These are phyloP conservation scores for Vigna mungo DNA, from an alignment of 306 rosid species.

Conservation along the genomic window DNA sequence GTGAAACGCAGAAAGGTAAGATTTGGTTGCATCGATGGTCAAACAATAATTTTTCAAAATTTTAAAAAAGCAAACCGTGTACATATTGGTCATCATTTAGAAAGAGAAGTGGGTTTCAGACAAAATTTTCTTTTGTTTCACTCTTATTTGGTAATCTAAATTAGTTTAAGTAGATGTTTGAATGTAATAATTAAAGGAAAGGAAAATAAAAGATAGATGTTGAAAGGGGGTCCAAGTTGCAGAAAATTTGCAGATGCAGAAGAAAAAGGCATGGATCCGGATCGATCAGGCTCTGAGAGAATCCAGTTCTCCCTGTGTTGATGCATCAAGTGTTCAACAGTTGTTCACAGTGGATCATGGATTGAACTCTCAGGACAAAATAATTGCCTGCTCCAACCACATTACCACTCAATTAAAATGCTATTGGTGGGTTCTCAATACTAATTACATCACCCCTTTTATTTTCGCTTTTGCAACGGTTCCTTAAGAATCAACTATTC, in stretches of 20 bases:
- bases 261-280: conserved; percentile 39
- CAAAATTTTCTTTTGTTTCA: background rate
- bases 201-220: background rate
- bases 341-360: conserved; percentile 25
- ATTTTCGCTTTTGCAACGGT: conserved; percentile 43
- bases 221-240: conserved; percentile 41
- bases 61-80: background rate
- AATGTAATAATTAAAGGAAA: background rate
- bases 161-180: background rate
- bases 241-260: conserved; percentile 17
- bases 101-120: background rate
- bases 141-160: too few relatives aligned
- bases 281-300: conserved; percentile 1
- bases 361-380: conserved; percentile 34
- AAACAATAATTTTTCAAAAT: background rate
- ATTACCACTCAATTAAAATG: conserved; percentile 43
- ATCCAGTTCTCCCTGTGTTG: conserved; percentile 20
- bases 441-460: conserved; percentile 41
- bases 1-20: background rate
- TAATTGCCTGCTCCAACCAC: conserved; percentile 46
- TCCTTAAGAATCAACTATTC: conserved; percentile 25
- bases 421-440: conserved; percentile 46
- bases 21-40: background rate
- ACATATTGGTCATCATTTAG: background rate
- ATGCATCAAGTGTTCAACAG: conserved; percentile 38